phyloP scores from a whole-genome alignment of 2,329 filamentous ascomycete genomes.

The Colletotrichum spaethianum region DNA sequence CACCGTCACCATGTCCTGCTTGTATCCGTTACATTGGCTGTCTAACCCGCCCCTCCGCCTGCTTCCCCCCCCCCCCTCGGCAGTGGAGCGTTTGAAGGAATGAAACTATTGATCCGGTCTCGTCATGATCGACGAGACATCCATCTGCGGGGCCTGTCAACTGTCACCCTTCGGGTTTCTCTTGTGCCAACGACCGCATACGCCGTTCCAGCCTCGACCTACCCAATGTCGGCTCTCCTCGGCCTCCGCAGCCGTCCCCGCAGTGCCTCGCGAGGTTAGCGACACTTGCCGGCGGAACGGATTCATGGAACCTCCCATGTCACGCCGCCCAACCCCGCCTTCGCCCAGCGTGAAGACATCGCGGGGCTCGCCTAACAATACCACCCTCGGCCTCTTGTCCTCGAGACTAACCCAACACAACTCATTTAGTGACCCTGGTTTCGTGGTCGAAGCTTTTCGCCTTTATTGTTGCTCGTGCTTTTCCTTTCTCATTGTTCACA shows the following conservation, averaged over 20 bases:
- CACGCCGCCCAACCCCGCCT: neutral
- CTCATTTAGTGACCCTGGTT: neutral
- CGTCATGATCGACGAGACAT: slow-evolving; percentile 16
- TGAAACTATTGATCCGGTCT: slow-evolving; percentile 33
- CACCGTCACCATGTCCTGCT: neutral
- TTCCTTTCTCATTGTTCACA: neutral
- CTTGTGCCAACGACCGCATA: slow-evolving; percentile 18
- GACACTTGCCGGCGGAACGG: neutral
- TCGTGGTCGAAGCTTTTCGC: neutral
- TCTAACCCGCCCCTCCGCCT: neutral
- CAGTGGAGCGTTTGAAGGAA: slow-evolving; percentile 22
- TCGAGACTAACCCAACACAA: neutral
- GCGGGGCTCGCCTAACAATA: neutral
- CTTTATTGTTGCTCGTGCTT: neutral
- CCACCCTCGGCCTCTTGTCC: neutral
- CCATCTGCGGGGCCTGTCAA: slow-evolving; percentile 3
- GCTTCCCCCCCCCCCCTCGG: neutral
- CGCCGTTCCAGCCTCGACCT: neutral
- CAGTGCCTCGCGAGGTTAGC: neutral
- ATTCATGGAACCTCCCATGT: neutral
- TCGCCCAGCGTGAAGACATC: slow-evolving; percentile 7
- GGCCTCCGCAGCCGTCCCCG: neutral
- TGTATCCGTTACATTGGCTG: neutral
- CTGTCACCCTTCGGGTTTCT: neutral
- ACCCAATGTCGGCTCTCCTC: neutral